phyloP scores from a whole-genome alignment of 2,329 filamentous ascomycete species.

The Xylariaceae sp. region DNA sequence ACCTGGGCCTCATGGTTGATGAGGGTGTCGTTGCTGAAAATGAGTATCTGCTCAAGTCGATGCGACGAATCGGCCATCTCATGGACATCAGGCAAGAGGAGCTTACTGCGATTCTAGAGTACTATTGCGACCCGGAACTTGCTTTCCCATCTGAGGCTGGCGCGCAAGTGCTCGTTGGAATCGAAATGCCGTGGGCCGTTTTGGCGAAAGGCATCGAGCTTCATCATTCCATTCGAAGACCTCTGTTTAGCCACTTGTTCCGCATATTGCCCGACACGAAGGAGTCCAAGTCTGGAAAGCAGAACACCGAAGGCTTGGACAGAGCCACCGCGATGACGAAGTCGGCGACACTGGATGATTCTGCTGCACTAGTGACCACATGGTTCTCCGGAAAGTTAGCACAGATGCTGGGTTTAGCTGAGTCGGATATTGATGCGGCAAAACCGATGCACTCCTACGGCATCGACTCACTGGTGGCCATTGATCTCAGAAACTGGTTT shows the following conservation, averaged over 20 bases:
- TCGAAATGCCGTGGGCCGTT: constrained; percentile 1
- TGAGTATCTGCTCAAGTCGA: constrained; percentile 1
- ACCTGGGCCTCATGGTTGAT: constrained; percentile 3
- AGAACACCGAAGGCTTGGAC: background rate
- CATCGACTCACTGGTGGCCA: constrained; percentile 10
- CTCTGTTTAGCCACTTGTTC: constrained; percentile 6
- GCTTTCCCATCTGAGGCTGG: constrained; percentile 2
- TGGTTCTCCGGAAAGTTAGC: constrained; percentile 5
- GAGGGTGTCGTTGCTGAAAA: constrained; percentile 7
- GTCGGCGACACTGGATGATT: background rate
- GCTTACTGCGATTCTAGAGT: constrained; percentile 3
- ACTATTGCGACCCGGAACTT: constrained; percentile 6
- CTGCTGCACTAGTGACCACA: background rate
- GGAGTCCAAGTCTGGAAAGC: background rate
- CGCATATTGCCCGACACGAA: background rate
- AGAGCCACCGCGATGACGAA: background rate
- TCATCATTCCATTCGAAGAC: constrained; percentile 4
- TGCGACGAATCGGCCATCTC: constrained; percentile 4
- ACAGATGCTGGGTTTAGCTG: constrained; percentile 3
- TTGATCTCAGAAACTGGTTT: constrained; percentile 11
- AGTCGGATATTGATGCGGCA: constrained; percentile 6
- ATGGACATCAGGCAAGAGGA: constrained; percentile 6
- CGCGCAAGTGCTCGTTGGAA: constrained; percentile 4
- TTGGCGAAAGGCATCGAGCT: constrained; percentile 6
- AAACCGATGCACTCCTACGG: constrained; percentile 6